Evolutionary conservation across 257 asterid genomes (phyloP), one percentile per base, ranked within the genome.

Genomic region (Misopates orontium): DNA sequence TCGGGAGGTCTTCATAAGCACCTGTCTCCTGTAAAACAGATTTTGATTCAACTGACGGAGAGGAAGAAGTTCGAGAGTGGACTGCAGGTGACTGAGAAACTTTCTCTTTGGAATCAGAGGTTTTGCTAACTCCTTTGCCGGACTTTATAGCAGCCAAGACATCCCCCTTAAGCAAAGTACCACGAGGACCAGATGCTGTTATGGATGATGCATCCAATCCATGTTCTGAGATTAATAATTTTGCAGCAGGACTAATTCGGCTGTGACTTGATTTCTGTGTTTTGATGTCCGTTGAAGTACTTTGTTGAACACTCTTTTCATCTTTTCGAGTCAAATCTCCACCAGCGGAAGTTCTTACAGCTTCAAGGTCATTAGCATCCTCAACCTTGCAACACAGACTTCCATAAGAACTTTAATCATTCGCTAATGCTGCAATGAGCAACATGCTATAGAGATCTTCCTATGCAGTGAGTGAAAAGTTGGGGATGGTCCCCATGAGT

Each of bases 211-310:
- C 85, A 82, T 94, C 97, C 68, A 94, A 77, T 47, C 93, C 81
- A 62, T 94, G 94, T 76, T 84, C 95, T 31, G 49, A 19, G 71
- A 94, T 79, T 69, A 94, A 83, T 75, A 90, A 40, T 91, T 86
- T 94, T 36, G 99, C 99, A 51, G 98, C 92, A 40, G 99, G 99
- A 83, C 99, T 82, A 52, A 90, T 82, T 77, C 96, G 82, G 54
- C 15, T 79, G 76, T 79, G 82, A 68, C 90, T 74, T 54, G 80
- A 69, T 74, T 70, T 75, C 63, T 70, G 83, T 56, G 77, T 54
- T 77, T 77, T 68, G 54, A 48, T 72, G 70, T 81, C 76, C 75
- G 79, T 74, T 36, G 81, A 45, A 62, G 77, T 40, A 70, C 75
- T 82, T 65, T 68, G 76, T 55, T 53, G 84, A 67, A 64, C 72